These are phyloP conservation scores for Papilionanthe hybrid DNA, from an alignment of 116 monocot species.

Conservation along the genomic window DNA sequence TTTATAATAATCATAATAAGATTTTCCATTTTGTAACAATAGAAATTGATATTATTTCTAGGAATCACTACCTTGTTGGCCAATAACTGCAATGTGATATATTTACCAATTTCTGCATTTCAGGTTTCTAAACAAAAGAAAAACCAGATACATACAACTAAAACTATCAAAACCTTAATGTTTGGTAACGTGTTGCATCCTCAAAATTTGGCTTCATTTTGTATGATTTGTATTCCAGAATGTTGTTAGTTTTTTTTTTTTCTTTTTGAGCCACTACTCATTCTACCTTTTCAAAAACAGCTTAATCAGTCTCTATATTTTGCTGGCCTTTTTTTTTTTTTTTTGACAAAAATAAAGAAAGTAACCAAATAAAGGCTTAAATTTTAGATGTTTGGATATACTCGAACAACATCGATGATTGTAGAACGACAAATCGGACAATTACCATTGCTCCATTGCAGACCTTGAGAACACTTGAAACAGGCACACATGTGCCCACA, in stretches of 20 bases:
- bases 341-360: too few species aligned
- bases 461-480: slow-evolving; percentile 49
- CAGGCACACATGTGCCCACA: slow-evolving; percentile 87
- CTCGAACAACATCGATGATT: slow-evolving; percentile 60
- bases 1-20: too few species aligned
- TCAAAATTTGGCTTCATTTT: too few species aligned
- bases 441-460: slow-evolving; percentile 34
- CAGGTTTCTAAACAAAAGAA: too few species aligned
- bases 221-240: too few species aligned
- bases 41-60: neutral
- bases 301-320: too few species aligned
- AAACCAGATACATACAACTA: neutral
- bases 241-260: too few species aligned
- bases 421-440: slow-evolving; percentile 53
- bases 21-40: neutral
- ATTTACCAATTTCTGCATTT: too few species aligned
- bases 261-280: too few species aligned
- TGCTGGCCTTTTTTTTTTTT: too few species aligned
- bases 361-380: neutral
- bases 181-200: neutral
- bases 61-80: neutral
- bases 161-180: slow-evolving; percentile 1
- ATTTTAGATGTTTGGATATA: slow-evolving; percentile 29
- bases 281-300: too few species aligned
- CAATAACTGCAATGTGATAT: neutral